Percentiles rank a stretch among this genome's conserved stretches.
Conservation (phyloP, 345 rosid genomes). For the Citrus hindsii region DNA sequence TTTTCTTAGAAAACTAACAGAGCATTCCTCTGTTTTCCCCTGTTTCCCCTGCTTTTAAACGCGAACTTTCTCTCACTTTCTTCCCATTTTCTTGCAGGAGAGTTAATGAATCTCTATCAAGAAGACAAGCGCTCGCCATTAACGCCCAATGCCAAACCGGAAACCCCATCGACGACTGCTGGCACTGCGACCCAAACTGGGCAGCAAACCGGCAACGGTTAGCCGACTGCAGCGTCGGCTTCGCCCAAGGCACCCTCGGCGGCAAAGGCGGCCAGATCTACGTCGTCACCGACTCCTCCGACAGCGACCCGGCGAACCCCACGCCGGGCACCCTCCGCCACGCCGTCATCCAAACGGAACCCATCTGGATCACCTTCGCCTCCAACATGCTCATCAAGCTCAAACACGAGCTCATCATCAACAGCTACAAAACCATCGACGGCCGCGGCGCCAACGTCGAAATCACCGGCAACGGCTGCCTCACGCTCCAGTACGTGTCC, state of each 20-base stretch:
- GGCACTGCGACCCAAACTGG: conserved; percentile 84
- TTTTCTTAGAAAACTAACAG: conserved; percentile 24
- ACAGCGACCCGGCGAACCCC: conserved; percentile 67
- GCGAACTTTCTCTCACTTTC: not conserved
- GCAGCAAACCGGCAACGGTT: conserved; percentile 55
- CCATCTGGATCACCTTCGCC: conserved; percentile 83
- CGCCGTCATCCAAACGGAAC: conserved; percentile 78
- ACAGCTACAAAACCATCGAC: conserved; percentile 82
- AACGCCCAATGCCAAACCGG: conserved; percentile 53
- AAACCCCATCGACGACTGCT: conserved; percentile 85
- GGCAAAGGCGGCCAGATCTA: conserved; percentile 83
- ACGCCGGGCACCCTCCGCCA: conserved; percentile 87
- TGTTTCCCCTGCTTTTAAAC: conserved; percentile 13
- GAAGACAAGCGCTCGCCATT: conserved; percentile 33
- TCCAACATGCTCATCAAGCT: conserved; percentile 70
- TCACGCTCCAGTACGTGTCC: conserved; percentile 69
- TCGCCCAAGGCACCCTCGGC: conserved; percentile 67
- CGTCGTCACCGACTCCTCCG: conserved; percentile 89
- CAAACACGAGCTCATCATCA: conserved; percentile 80
- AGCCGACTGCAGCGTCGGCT: conserved; percentile 85
- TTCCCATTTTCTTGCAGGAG: conserved; percentile 26
- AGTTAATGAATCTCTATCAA: conserved; percentile 36
- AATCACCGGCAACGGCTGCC: conserved; percentile 80
- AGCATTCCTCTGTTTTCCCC: conserved; percentile 19
- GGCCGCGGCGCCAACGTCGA: conserved; percentile 70